Evolutionary conservation across 1,284 basidiomycete genomes (phyloP), one percentile per base, ranked within the genome.

Genomic region (Ustilago vetiveriae): DNA sequence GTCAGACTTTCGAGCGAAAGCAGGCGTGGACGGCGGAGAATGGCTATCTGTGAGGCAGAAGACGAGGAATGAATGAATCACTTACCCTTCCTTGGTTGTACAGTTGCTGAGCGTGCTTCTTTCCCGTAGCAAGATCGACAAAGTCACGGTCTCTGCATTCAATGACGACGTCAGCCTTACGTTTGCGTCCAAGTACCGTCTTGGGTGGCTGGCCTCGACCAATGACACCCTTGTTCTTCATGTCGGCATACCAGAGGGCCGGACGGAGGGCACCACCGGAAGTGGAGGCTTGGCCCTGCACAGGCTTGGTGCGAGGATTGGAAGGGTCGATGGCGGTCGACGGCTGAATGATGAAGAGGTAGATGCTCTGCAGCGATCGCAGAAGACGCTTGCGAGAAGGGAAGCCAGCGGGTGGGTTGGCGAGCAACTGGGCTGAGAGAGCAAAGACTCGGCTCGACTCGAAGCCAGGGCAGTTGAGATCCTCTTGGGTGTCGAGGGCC

Each of bases 321-420:
- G 58, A 64, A 2, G 74, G 65, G 30, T 76, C 70, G 37, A 78
- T 60, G 21, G 74, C 66, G 17, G 29, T 33, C 24, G 58, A 58
- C 10, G 78, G 78, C 37, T 79, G 74, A 35, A 81, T 69, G 43
- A 79, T 39, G 38, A 80, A 81, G 24, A 78, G 59, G 53, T 79
- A 79, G 53, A 79, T 60, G 44, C 73, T 73, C 24, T 74, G 57
- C 7, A 79, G 60, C 37, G 66, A 60, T 35, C 73, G 65, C 24
- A 71, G 32, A 17, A 80, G 72, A n/a, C 67, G 56, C 23, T 69
- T 71, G 33, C 65, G 69, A 9, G 70, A 66, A 11, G 74, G 70
- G 35, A 74, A 72, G 32, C 68, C 71, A 1, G 68, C 47, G 9
- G 74, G 74, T 2, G 78, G 72, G 17, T 68, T 58, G 11, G 51